A percentile compares a stretch with the other conserved stretches of the same genome.
Evolutionary conservation across 768 basidiomycete genomes (phyloP).

Genomic region (Cystobasidium tubakii): DNA sequence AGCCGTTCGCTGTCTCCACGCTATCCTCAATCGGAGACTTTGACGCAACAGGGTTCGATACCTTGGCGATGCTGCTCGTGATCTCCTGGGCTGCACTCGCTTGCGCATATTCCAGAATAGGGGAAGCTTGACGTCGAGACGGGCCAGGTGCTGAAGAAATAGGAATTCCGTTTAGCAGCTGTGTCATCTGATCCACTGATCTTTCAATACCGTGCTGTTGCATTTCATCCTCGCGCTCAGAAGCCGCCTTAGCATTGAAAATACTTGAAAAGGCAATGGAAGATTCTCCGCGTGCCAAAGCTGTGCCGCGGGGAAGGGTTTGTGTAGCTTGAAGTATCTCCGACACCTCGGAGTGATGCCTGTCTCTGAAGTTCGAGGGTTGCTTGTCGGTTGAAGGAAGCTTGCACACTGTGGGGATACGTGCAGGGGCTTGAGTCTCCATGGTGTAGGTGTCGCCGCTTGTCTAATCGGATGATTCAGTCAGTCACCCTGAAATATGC

Average conservation of each 20-base stretch:
- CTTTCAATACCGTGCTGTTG: not conserved
- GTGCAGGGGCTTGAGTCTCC: not conserved
- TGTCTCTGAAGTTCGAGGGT: not conserved
- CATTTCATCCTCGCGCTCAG: not conserved
- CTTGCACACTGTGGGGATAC: not conserved
- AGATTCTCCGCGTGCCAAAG: not conserved
- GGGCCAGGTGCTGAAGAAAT: not conserved
- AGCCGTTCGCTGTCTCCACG: too few species aligned
- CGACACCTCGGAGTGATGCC: not conserved
- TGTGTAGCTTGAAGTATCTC: not conserved
- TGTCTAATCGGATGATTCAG: not conserved
- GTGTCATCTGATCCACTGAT: not conserved
- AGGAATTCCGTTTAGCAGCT: not conserved
- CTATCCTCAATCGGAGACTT: not conserved
- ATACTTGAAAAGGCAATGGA: not conserved
- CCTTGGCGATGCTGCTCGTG: not conserved
- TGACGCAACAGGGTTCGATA: not conserved
- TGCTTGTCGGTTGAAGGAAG: not conserved
- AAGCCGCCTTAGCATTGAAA: not conserved
- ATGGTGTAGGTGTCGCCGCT: not conserved
- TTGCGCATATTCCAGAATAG: not conserved
- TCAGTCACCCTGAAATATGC: not conserved
- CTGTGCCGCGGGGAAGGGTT: not conserved
- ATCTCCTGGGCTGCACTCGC: not conserved
- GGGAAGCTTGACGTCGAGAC: not conserved